Conservation (phyloP, 2,329 filamentous ascomycete genomes). For the Blastomyces gilchristii region DNA sequence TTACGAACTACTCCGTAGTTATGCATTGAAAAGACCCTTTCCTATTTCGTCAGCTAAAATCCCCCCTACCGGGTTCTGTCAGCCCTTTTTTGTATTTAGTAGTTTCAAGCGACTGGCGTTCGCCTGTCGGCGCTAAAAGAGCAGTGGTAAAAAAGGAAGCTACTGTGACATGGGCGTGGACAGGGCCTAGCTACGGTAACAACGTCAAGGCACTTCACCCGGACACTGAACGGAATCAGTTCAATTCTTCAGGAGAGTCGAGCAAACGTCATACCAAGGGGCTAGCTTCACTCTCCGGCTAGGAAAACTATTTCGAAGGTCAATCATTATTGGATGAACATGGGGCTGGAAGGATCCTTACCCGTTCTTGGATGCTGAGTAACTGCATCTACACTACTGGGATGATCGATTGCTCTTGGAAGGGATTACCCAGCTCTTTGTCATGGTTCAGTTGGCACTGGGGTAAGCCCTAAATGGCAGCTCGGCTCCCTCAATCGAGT, state of each 20-base stretch:
- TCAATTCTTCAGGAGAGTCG: neutral
- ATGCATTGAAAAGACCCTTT: neutral
- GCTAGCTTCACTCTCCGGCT: neutral
- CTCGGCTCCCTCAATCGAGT: neutral
- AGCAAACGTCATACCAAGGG: neutral
- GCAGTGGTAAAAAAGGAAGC: neutral
- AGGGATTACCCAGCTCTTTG: neutral
- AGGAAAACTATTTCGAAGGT: neutral
- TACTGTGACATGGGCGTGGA: neutral
- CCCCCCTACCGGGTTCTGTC: neutral
- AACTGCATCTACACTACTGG: neutral
- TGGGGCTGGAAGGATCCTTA: neutral
- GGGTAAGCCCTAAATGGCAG: neutral
- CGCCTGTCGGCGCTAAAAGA: neutral
- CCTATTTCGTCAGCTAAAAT: neutral
- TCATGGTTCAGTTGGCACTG: neutral
- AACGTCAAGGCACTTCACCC: neutral
- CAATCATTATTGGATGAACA: neutral
- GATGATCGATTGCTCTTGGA: neutral
- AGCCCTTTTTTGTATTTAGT: neutral
- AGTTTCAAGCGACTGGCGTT: constrained; percentile 3
- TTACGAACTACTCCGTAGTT: neutral
- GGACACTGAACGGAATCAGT: neutral
- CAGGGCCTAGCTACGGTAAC: neutral
- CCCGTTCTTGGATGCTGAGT: neutral